These are phyloP conservation scores for Fusarium udum DNA, from an alignment of 2,329 filamentous ascomycete genomes.

Conservation along the genomic window DNA sequence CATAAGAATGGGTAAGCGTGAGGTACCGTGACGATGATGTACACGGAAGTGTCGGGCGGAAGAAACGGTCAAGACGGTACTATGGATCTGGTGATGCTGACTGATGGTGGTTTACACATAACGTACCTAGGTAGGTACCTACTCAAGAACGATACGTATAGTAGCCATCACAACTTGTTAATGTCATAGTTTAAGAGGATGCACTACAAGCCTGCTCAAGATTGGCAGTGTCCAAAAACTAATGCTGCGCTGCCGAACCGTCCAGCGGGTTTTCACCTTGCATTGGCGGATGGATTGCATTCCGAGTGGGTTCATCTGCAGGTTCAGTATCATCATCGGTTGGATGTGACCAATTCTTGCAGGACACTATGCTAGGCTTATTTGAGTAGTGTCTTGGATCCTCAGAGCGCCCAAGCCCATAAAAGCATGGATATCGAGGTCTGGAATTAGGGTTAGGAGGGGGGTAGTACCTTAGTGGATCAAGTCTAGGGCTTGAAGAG, in stretches of 20 bases:
- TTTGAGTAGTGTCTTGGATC: constrained; percentile 30
- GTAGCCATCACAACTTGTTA: not conserved
- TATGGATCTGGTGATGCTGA: constrained; percentile 22
- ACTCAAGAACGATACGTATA: not conserved
- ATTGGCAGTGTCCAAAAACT: constrained; percentile 16
- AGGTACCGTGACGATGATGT: not conserved
- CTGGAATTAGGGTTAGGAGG: constrained; percentile 33
- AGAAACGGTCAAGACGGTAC: constrained; percentile 15
- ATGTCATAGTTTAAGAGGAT: constrained; percentile 29
- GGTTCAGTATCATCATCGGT: constrained; percentile 29
- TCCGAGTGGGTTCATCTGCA: constrained; percentile 31
- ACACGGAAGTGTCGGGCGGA: constrained; percentile 22
- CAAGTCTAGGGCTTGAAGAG: constrained; percentile 26
- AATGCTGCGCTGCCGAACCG: constrained; percentile 34
- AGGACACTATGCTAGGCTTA: constrained; percentile 30
- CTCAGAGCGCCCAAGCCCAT: constrained; percentile 3
- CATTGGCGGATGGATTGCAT: constrained; percentile 26
- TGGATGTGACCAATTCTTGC: constrained; percentile 29
- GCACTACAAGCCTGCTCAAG: constrained; percentile 23
- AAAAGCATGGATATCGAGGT: constrained; percentile 17
- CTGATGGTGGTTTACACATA: constrained; percentile 26
- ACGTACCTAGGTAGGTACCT: not conserved
- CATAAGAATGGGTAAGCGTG: constrained; percentile 15
- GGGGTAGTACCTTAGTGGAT: constrained; percentile 23
- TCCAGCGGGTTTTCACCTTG: constrained; percentile 30